Evolutionary conservation across 192 early-diverging fungal genomes (phyloP).

Genomic region (Coemansia sp.): DNA sequence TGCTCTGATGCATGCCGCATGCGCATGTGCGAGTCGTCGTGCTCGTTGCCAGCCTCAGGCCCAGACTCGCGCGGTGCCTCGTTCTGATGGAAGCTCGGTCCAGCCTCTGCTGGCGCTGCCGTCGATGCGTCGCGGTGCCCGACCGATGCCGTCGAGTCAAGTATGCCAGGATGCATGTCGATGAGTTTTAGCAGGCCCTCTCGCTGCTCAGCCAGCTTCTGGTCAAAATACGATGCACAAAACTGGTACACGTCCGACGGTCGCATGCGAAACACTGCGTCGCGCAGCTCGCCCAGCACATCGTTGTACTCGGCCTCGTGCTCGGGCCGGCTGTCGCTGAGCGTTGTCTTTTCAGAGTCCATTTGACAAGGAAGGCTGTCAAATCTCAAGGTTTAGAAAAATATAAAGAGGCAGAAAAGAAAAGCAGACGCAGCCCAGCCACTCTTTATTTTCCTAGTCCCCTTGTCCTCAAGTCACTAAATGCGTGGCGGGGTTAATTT

Average conservation of each 20-base stretch:
- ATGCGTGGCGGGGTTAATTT: too few relatives aligned
- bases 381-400: conserved; percentile 1
- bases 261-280: conserved; percentile 70
- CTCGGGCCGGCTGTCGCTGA: conserved; percentile 42
- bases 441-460: not conserved
- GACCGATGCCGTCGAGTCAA: conserved; percentile 19
- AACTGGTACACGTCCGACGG: conserved; percentile 91
- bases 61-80: conserved; percentile 46
- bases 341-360: conserved; percentile 52
- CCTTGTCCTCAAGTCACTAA: too few relatives aligned
- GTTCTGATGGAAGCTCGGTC: conserved; percentile 17
- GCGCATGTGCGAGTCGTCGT: conserved; percentile 40
- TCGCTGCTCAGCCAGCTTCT: conserved; percentile 81
- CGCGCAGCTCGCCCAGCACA: conserved; percentile 82
- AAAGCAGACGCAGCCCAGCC: not conserved
- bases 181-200: conserved; percentile 47
- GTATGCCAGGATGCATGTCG: conserved; percentile 48
- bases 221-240: conserved; percentile 87
- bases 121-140: conserved; percentile 10
- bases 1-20: conserved; percentile 55
- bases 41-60: conserved; percentile 37
- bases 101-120: conserved; percentile 6
- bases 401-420: conserved; percentile 2
- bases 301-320: conserved; percentile 57
- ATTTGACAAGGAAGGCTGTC: conserved; percentile 8